phyloP scores from a whole-genome alignment of 805 yeast genomes.

The Cyberlindnera japonica region DNA sequence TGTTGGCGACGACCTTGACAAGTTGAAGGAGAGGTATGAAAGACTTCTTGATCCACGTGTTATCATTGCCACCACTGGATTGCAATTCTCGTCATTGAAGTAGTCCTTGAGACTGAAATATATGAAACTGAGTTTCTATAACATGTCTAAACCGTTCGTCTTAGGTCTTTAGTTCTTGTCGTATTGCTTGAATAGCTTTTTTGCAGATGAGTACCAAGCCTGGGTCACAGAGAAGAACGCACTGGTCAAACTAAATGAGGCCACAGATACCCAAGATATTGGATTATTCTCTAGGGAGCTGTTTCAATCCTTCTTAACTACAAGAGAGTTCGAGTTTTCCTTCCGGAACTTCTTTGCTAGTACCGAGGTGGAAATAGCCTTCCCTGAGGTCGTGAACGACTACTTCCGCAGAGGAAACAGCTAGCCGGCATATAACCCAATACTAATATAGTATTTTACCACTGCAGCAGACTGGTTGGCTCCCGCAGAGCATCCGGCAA shows the following conservation, averaged over 20 bases:
- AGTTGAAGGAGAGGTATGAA: constrained; percentile 5
- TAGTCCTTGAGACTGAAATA: constrained; percentile 3
- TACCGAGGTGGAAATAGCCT: too few relatives aligned
- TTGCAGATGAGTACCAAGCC: constrained; percentile 6
- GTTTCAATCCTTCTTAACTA: too few relatives aligned
- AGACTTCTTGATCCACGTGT: constrained; percentile 3
- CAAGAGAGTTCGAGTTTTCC: too few relatives aligned
- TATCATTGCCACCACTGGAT: constrained; percentile 3
- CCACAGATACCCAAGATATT: neutral
- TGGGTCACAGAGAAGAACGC: neutral
- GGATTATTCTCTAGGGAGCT: too few relatives aligned
- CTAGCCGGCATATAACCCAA: too few relatives aligned
- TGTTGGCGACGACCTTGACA: constrained; percentile 5
- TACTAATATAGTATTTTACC: too few relatives aligned
- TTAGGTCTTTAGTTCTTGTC: constrained; percentile 7
- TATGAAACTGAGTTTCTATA: constrained; percentile 6
- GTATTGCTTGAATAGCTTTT: constrained; percentile 4
- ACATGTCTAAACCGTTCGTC: constrained; percentile 3
- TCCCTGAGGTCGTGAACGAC: too few relatives aligned
- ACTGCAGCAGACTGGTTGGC: too few relatives aligned
- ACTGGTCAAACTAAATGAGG: neutral
- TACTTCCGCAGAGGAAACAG: too few relatives aligned
- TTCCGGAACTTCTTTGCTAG: too few relatives aligned
- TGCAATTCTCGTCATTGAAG: neutral
- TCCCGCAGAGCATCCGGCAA: too few relatives aligned